A percentile compares a stretch with the other conserved stretches of the same genome.
phyloP scores from a whole-genome alignment of 768 basidiomycete species.

The Kondoa subrosea region DNA sequence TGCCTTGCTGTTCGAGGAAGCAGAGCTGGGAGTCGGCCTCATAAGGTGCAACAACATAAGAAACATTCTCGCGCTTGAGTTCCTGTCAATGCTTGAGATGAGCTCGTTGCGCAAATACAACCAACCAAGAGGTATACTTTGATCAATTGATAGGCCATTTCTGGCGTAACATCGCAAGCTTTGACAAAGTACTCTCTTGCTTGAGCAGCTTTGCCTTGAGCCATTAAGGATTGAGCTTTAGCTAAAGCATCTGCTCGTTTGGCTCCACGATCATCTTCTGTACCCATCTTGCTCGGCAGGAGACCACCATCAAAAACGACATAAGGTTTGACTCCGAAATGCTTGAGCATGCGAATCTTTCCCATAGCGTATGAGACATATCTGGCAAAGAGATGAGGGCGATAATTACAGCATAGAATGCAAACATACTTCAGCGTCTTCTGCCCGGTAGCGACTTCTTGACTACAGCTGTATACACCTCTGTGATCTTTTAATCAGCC shows the following conservation, averaged over 20 bases:
- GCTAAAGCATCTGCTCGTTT: constrained; percentile 59
- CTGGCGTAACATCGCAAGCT: constrained; percentile 83
- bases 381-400: constrained; percentile 35
- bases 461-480: constrained; percentile 75
- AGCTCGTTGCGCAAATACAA: background rate
- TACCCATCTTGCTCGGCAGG: constrained; percentile 80
- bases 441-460: constrained; percentile 72
- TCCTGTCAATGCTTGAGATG: constrained; percentile 42
- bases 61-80: constrained; percentile 57
- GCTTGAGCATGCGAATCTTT: constrained; percentile 63
- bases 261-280: constrained; percentile 58
- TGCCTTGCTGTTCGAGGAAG: constrained; percentile 63
- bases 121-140: constrained; percentile 48
- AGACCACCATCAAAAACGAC: constrained; percentile 94
- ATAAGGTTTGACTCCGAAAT: constrained; percentile 71
- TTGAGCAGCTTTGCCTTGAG: constrained; percentile 59
- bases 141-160: constrained; percentile 94
- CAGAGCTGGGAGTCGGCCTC: constrained; percentile 96
- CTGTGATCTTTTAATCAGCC: constrained; percentile 34
- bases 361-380: constrained; percentile 96
- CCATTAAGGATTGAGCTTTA: constrained; percentile 52
- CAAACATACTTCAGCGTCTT: constrained; percentile 52
- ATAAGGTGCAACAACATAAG: constrained; percentile 88
- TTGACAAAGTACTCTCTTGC: constrained; percentile 80
- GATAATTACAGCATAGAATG: background rate